Conservation (phyloP, 2,329 filamentous ascomycete species). For the Fusarium napiforme region DNA sequence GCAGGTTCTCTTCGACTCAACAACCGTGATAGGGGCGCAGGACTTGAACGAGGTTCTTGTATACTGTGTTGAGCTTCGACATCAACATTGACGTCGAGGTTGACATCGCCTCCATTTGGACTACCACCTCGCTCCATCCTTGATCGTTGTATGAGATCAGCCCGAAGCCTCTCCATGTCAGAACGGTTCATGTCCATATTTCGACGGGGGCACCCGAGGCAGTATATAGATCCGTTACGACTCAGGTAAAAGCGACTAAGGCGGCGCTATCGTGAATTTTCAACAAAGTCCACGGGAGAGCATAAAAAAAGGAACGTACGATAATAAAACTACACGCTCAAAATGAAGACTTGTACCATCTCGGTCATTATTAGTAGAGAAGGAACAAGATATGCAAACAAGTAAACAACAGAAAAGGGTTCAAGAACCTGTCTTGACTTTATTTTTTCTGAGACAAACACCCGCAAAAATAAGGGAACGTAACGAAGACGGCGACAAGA, state of each 20-base stretch:
- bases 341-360: conserved; percentile 24
- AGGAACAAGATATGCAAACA: conserved; percentile 1
- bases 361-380: conserved; percentile 24
- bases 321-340: conserved; percentile 20
- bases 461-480: conserved; percentile 18
- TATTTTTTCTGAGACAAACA: conserved; percentile 1
- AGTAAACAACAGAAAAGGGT: conserved; percentile 9
- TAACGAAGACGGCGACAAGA: conserved; percentile 30
- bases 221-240: conserved; percentile 24
- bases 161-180: conserved; percentile 49
- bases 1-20: conserved; percentile 32
- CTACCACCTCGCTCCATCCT: conserved; percentile 42
- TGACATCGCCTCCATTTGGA: conserved; percentile 8
- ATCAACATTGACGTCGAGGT: conserved; percentile 19
- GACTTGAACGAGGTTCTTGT: conserved; percentile 7
- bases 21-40: conserved; percentile 31
- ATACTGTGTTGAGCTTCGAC: conserved; percentile 27
- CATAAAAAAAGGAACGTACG: conserved; percentile 11
- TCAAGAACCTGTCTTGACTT: conserved; percentile 37
- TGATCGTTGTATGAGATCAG: conserved; percentile 48
- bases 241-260: conserved; percentile 28
- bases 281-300: conserved; percentile 2
- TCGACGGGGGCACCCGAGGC: neutral
- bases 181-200: conserved; percentile 38
- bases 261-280: conserved; percentile 29